Base-by-base conservation (phyloP, 2,329 filamentous ascomycete species). In the Pseudocercospora pini-densiflorae region DNA sequence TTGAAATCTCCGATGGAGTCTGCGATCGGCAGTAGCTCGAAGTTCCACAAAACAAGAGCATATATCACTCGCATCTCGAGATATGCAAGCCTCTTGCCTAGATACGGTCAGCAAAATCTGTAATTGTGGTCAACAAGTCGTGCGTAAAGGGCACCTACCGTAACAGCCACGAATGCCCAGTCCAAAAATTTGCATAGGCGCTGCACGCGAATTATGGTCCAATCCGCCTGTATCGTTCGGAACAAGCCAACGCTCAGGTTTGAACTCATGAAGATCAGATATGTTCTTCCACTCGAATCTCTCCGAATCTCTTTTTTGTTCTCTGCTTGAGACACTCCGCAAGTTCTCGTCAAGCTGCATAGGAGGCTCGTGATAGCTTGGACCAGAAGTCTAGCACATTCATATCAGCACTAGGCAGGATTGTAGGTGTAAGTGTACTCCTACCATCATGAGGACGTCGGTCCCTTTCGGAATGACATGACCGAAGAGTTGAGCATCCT, bases 41-140 rank as follows among this genome's bases (percentile, higher is more conserved):
- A 65, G 5, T 58, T 61, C 63, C 63, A 65, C 9, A 65, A 10
- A 16, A 65, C 54, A 8, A 65, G 33, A 10, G 49, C 47, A 40
- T 61, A 65, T 16, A 65, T 62, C 5, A 61, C 29, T 9, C 63
- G 58, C 47, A 65, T 55, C 12, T 61, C 43, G n/a, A 61, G 59
- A 55, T 65, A 65, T 14, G 63, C 63, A 23, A 65, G 27, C 27
- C 40, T 58, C 58, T 65, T 65, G 8, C 29, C 29, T 31, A 9
- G 8, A 9, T 2, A 31, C 8, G 9, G 29, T 9, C 29, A 31
- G 29, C 29, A 8, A 31, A 31, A 8, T 4, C 29, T 31, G 3
- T 31, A 8, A 8, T 8, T 31, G 3, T 31, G 29, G 29, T 31
- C 29, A 9, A 31, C 9, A 4, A 31, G 5, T 31, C 29, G 2